Percentiles rank a stretch among this genome's conserved stretches.
Evolutionary conservation across 2,329 filamentous ascomycete species (phyloP).

Genomic region (Ophiognomonia clavigignenti-juglandacearum): DNA sequence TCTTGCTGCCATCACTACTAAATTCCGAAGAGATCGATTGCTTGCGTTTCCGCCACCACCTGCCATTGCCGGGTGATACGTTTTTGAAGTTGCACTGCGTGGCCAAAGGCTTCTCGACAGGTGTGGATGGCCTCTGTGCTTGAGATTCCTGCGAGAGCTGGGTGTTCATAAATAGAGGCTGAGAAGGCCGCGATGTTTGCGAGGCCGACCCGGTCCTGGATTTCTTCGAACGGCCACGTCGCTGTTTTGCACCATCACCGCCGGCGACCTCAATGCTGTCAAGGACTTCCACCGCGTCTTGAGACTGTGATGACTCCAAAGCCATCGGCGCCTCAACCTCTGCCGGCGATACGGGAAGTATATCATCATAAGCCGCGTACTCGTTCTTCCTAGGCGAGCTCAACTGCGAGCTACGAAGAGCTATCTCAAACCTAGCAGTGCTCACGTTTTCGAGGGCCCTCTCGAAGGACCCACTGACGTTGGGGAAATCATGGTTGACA

Average conservation of each 20-base stretch:
- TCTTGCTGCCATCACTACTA: constrained; percentile 21
- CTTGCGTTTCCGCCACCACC: constrained; percentile 25
- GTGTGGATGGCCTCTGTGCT: constrained; percentile 9
- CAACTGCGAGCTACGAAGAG: constrained; percentile 10
- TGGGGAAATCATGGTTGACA: constrained; percentile 28
- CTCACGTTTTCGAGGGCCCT: constrained; percentile 7
- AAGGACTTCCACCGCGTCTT: background rate
- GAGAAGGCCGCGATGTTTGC: background rate
- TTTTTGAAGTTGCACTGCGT: constrained; percentile 17
- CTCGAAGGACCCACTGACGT: constrained; percentile 30
- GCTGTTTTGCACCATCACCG: background rate
- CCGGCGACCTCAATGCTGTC: constrained; percentile 10
- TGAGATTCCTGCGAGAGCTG: constrained; percentile 16
- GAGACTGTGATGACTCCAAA: background rate
- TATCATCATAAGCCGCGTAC: constrained; percentile 9
- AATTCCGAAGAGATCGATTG: constrained; percentile 19
- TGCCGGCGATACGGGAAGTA: constrained; percentile 13
- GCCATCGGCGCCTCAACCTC: background rate
- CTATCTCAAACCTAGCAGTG: constrained; percentile 11
- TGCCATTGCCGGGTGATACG: constrained; percentile 10
- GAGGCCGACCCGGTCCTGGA: background rate
- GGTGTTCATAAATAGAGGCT: background rate
- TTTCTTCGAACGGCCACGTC: constrained; percentile 9
- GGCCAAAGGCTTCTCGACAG: constrained; percentile 7
- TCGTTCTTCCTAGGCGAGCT: constrained; percentile 13